These are phyloP conservation scores for Hydnum rufescens DNA, from an alignment of 768 basidiomycete genomes.

Conservation along the genomic window DNA sequence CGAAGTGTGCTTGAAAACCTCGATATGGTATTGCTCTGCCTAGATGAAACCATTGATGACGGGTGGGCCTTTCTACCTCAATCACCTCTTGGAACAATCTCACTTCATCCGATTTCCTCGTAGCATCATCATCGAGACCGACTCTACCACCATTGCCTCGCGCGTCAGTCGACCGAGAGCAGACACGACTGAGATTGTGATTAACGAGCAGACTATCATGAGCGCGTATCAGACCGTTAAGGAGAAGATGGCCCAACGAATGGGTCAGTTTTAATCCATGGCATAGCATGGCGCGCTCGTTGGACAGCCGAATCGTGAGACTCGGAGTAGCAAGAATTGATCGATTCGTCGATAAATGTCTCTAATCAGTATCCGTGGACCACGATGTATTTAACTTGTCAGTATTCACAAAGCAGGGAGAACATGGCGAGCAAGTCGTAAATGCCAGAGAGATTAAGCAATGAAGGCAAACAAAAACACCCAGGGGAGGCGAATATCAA, in stretches of 20 bases:
- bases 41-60: conserved; percentile 96
- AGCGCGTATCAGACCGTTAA: conserved; percentile 81
- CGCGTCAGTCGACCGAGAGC: conserved; percentile 82
- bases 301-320: too few relatives aligned
- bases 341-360: too few relatives aligned
- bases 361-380: too few relatives aligned
- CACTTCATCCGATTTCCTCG: not conserved
- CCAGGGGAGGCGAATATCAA: too few relatives aligned
- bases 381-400: too few relatives aligned
- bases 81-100: not conserved
- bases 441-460: too few relatives aligned
- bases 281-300: too few relatives aligned
- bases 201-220: conserved; percentile 84
- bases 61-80: conserved; percentile 38
- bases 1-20: conserved; percentile 84
- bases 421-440: too few relatives aligned
- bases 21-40: conserved; percentile 74
- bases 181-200: conserved; percentile 88
- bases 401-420: too few relatives aligned
- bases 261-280: conserved; percentile 46
- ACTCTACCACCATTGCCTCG: conserved; percentile 86
- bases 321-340: too few relatives aligned
- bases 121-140: conserved; percentile 88
- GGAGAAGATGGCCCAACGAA: conserved; percentile 67
- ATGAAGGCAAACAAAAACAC: too few relatives aligned